A percentile compares a stretch with the other conserved stretches of the same genome.
Conservation (phyloP, 345 rosid genomes). For the Luvunga scandens region DNA sequence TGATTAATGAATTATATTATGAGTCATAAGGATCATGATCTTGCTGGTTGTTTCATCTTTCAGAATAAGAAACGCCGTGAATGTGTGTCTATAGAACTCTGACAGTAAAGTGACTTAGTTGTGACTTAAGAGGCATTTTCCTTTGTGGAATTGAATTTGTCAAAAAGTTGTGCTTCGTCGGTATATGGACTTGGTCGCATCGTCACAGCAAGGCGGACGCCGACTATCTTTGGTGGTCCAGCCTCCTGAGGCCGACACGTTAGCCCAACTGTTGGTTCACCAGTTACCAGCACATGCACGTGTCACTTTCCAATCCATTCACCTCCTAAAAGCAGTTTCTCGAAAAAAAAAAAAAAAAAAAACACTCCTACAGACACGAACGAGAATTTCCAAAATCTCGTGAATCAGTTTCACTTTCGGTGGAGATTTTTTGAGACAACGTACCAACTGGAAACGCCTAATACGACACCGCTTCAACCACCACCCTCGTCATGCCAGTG, state of each 20-base stretch:
- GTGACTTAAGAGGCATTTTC: slow-evolving; percentile 5
- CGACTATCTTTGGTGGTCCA: slow-evolving; percentile 46
- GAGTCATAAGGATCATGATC: not conserved
- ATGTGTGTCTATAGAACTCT: no score
- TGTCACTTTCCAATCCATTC: slow-evolving; percentile 20
- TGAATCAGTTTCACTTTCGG: slow-evolving; percentile 14
- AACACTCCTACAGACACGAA: no score
- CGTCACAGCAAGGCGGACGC: slow-evolving; percentile 31
- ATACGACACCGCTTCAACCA: slow-evolving; percentile 1
- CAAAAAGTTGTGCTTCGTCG: slow-evolving; percentile 59
- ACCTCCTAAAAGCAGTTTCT: not conserved
- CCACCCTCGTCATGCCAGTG: not conserved
- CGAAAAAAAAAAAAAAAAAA: no score
- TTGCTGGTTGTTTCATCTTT: not conserved
- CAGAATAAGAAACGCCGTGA: not conserved
- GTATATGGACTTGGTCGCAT: slow-evolving; percentile 27
- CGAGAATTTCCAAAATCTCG: not conserved
- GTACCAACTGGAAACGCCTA: not conserved
- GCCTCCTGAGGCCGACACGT: slow-evolving; percentile 38
- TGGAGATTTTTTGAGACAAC: not conserved
- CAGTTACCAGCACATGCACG: slow-evolving; percentile 7
- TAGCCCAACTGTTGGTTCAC: not conserved
- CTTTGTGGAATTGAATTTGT: not conserved
- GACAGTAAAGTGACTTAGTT: not conserved
- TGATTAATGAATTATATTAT: not conserved